Evolutionary conservation across 2,329 filamentous ascomycete genomes (phyloP).

Genomic region (Harringtonia aguacate): DNA sequence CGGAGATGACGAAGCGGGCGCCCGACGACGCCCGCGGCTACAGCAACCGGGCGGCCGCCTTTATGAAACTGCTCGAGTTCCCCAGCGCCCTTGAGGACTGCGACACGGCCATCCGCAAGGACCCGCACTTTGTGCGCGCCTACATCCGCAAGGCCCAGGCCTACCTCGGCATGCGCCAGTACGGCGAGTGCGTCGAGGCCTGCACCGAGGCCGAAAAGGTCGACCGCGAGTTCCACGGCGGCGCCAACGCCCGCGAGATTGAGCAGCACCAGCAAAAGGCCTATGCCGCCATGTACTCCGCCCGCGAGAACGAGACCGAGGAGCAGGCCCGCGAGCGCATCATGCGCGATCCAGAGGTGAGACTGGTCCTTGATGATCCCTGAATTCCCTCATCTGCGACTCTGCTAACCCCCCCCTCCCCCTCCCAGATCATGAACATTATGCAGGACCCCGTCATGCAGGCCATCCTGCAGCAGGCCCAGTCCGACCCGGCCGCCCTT

Average conservation of each 20-base stretch:
- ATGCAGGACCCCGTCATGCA: conserved; percentile 98
- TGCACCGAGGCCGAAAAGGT: conserved; percentile 71
- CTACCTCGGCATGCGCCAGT: conserved; percentile 95
- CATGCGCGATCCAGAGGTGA: conserved; percentile 79
- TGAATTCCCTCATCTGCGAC: not conserved
- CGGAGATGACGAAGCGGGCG: conserved; percentile 92
- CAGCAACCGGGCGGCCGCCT: conserved; percentile 92
- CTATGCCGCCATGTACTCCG: conserved; percentile 76
- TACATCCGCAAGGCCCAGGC: conserved; percentile 96
- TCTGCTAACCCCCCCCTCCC: not conserved
- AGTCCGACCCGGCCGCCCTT: conserved; percentile 81
- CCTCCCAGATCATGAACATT: conserved; percentile 64
- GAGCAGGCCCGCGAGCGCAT: conserved; percentile 90
- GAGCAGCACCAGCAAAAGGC: conserved; percentile 93
- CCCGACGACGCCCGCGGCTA: conserved; percentile 90
- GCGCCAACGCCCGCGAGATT: conserved; percentile 82
- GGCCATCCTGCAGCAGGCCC: conserved; percentile 91
- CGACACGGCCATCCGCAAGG: conserved; percentile 79
- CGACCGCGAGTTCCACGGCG: conserved; percentile 56
- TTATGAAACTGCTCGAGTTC: conserved; percentile 95
- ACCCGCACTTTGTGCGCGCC: conserved; percentile 85
- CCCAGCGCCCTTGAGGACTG: conserved; percentile 90
- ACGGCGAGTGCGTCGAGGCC: conserved; percentile 85
- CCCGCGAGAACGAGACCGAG: conserved; percentile 89
- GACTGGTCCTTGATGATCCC: conserved; percentile 16